Evolutionary conservation across 192 early-diverging fungal species (phyloP).

Genomic region (Mortierella alpina): DNA sequence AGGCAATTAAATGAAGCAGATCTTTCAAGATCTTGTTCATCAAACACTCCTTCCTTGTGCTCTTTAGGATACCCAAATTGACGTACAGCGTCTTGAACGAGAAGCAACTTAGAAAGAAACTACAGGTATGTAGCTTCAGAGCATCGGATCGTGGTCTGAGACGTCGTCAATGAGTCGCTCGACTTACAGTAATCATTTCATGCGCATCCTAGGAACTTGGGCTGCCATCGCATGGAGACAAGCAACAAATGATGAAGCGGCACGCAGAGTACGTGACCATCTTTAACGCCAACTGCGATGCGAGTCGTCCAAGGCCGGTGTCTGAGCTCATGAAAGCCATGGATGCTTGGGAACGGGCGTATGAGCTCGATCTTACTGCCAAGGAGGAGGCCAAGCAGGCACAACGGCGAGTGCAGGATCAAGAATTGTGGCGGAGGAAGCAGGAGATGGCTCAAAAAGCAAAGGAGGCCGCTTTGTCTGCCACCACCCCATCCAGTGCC

Average conservation of each 20-base stretch:
- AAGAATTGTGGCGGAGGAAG: constrained; percentile 18
- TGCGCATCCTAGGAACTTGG: constrained; percentile 44
- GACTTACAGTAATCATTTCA: too few species aligned
- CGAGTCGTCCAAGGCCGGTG: constrained; percentile 35
- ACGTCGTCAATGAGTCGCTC: too few species aligned
- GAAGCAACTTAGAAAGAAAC: constrained; percentile 50
- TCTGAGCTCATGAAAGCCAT: constrained; percentile 33
- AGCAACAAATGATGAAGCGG: constrained; percentile 41
- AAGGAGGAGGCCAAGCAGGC: constrained; percentile 4
- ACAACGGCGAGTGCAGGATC: constrained; percentile 13
- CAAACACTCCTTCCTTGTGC: too few species aligned
- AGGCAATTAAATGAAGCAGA: too few species aligned
- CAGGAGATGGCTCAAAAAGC: constrained; percentile 24
- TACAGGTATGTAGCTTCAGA: constrained; percentile 33
- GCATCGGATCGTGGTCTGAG: too few species aligned
- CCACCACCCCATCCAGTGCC: background rate
- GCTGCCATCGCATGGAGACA: constrained; percentile 57
- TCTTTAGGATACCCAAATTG: constrained; percentile 54
- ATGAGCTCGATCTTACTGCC: constrained; percentile 20
- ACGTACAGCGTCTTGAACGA: constrained; percentile 56
- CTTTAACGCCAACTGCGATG: constrained; percentile 61
- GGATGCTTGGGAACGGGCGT: constrained; percentile 32
- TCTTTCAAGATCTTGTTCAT: too few species aligned
- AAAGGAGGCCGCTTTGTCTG: background rate
- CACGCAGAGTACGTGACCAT: constrained; percentile 59